Percentiles rank a stretch among this genome's conserved stretches.
Conservation (phyloP, 1,284 basidiomycete species). For the Trichosporon sp. region DNA sequence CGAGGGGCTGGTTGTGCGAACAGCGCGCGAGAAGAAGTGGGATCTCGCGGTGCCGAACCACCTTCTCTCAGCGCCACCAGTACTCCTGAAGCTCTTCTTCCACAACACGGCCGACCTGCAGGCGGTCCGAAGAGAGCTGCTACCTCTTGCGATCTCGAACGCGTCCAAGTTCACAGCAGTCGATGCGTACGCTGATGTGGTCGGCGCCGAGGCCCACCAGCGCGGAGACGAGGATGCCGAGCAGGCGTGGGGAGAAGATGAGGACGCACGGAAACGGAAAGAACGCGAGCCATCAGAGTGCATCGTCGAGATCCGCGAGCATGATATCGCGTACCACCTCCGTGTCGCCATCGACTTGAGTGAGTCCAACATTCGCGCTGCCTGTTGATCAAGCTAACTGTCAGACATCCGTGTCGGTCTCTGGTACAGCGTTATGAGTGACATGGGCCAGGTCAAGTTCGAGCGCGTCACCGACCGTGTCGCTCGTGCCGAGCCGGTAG, state of each 20-base stretch:
- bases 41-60: conserved; percentile 96
- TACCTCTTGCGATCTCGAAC: conserved; percentile 86
- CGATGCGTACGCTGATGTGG: conserved; percentile 97
- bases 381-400: neutral
- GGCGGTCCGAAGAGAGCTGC: conserved; percentile 79
- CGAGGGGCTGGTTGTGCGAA: conserved; percentile 78
- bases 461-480: conserved; percentile 77
- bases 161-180: conserved; percentile 92
- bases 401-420: conserved; percentile 90
- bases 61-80: conserved; percentile 83
- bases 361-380: conserved; percentile 41
- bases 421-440: conserved; percentile 90
- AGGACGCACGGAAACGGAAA: conserved; percentile 57
- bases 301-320: conserved; percentile 93
- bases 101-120: conserved; percentile 91
- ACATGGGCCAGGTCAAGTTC: conserved; percentile 78
- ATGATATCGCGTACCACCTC: conserved; percentile 95
- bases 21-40: conserved; percentile 83
- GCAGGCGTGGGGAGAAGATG: conserved; percentile 63
- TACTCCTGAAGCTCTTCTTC: conserved; percentile 88
- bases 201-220: conserved; percentile 66
- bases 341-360: conserved; percentile 96
- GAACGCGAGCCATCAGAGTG: conserved; percentile 78
- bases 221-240: conserved; percentile 59
- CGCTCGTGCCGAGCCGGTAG: conserved; percentile 97